Evolutionary conservation across 106 monocot species (phyloP), one percentile per base, ranked within the genome.

Genomic region (Platanthera zijinensis): DNA sequence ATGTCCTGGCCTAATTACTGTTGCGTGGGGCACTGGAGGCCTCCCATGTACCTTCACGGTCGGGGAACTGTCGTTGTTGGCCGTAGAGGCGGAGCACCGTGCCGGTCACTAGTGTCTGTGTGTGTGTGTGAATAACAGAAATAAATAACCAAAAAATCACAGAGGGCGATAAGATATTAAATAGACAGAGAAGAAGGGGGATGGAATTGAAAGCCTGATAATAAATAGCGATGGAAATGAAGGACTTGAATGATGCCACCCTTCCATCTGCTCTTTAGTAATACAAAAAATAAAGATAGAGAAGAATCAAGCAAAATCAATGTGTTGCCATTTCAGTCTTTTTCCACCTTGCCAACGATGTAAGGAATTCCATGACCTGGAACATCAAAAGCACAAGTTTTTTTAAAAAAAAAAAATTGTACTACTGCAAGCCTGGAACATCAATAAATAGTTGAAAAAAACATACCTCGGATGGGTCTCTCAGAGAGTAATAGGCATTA

Each of bases 351-450:
- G 80, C 88, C 72, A 95, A 76, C 45, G 84, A 78, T 59, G 84
- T 86, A 5, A 95, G 88, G 57, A 92, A 95, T 14, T 83, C 83
- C 89, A 86, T 83, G 19, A 95, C 95, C 95, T 95, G 80, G 51
- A 75, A 48, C 18, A 63, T 69, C 5, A 18, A 46, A 51, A 12
- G 72, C 52, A 21, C 13, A 15, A 49, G 2, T 32, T 48, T 6
- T 22, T 48, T 3, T 76, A 5, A 50, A 19, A 22, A 18, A 39
- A 51, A 8, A 48, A 12, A 51, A 7, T 5, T 14, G 3, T 6
- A 22, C 57, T 47, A 50, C 8, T 19, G 21, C 0, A 6, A 39
- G 39, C 39, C 39, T 22, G 14, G 12, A 71, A 8, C 10, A 50
- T 30, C 25, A 47, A 76, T 0, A 45, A 4, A 57, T 1, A 39